phyloP scores from a whole-genome alignment of 2,329 filamentous ascomycete species.

The Exophiala sideris region DNA sequence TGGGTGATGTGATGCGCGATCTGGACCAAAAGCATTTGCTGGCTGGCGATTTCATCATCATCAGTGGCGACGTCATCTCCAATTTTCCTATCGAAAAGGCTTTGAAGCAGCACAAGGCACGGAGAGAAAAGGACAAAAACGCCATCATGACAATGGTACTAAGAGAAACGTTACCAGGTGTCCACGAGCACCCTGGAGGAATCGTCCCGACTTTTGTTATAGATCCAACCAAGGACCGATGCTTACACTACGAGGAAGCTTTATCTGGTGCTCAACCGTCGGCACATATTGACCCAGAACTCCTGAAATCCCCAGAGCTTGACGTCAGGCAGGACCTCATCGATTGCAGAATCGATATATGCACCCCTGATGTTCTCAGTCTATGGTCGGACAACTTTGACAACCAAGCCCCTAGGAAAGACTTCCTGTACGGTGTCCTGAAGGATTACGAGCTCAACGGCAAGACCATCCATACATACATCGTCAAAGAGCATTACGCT shows the following conservation, averaged over 20 bases:
- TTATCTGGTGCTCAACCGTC: conserved; percentile 32
- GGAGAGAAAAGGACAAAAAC: conserved; percentile 80
- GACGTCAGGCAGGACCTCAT: conserved; percentile 84
- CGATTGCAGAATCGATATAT: conserved; percentile 94
- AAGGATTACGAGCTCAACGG: conserved; percentile 97
- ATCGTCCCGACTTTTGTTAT: conserved; percentile 81
- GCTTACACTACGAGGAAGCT: conserved; percentile 92
- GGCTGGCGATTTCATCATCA: conserved; percentile 83
- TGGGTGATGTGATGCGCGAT: conserved; percentile 92
- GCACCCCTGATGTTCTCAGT: conserved; percentile 89
- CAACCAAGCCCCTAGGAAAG: conserved; percentile 82
- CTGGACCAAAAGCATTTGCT: conserved; percentile 83
- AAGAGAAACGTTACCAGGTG: conserved; percentile 68
- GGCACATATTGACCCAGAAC: conserved; percentile 70
- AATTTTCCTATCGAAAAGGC: conserved; percentile 81
- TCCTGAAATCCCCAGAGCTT: conserved; percentile 73
- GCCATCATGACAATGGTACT: conserved; percentile 97
- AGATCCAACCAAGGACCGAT: conserved; percentile 74
- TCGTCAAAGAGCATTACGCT: conserved; percentile 78
- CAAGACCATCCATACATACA: conserved; percentile 91
- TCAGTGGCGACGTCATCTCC: conserved; percentile 88
- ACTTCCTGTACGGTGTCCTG: conserved; percentile 86
- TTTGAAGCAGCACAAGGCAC: conserved; percentile 73
- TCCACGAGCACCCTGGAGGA: conserved; percentile 73
- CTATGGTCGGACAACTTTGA: conserved; percentile 98